Conservation (phyloP, 208 protist genomes). For the Lotmaria passim region DNA sequence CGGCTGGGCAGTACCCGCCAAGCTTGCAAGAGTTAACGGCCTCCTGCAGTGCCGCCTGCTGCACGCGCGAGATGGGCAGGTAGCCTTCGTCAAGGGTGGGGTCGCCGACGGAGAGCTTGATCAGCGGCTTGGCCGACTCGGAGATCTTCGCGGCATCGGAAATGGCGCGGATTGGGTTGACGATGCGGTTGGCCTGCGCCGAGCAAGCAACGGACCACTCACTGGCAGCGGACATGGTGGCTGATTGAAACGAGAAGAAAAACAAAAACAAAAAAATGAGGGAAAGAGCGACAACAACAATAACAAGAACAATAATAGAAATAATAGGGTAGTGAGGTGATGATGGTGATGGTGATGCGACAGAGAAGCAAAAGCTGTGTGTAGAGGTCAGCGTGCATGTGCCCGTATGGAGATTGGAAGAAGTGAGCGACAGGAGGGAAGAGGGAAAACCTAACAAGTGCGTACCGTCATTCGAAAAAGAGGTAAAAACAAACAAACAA, state of each 20-base stretch:
- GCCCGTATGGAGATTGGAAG: too few relatives aligned
- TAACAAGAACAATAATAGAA: background rate
- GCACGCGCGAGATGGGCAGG: constrained; percentile 39
- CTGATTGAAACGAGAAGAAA: background rate
- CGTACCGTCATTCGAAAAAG: too few relatives aligned
- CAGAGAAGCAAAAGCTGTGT: too few relatives aligned
- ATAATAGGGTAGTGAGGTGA: too few relatives aligned
- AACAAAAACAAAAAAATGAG: constrained; percentile 19
- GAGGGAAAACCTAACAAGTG: too few relatives aligned
- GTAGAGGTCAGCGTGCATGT: too few relatives aligned
- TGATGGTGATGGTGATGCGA: too few relatives aligned
- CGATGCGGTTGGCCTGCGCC: constrained; percentile 43
- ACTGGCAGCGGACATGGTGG: background rate
- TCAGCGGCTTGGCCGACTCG: constrained; percentile 37
- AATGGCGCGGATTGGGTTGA: constrained; percentile 80
- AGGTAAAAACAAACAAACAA: too few relatives aligned
- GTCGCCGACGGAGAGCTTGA: constrained; percentile 73
- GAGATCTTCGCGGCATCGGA: constrained; percentile 81
- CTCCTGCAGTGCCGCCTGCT: constrained; percentile 58
- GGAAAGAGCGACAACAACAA: background rate
- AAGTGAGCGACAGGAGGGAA: too few relatives aligned
- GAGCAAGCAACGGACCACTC: constrained; percentile 40
- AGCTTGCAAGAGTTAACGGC: constrained; percentile 38
- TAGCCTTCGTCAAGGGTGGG: constrained; percentile 73
- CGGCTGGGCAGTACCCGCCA: constrained; percentile 71